Evolutionary conservation across 352 stramenopile species (phyloP), one percentile per base, ranked within the genome.

Genomic region (Pythium scleroteichum): DNA sequence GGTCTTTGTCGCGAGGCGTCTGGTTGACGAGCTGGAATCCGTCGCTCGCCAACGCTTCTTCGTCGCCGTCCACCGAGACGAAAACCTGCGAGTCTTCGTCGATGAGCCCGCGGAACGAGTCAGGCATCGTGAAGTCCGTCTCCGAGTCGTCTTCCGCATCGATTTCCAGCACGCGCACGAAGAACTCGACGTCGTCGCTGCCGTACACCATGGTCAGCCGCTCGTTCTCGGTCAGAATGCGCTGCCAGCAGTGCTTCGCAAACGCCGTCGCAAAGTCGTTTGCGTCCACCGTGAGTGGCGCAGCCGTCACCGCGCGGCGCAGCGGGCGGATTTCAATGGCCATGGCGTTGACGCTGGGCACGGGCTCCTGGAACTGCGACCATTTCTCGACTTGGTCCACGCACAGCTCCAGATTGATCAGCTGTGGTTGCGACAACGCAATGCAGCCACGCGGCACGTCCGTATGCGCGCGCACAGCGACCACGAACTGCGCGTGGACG

Each of bases 331-430:
- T 88, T 41, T 94, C 85, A 42, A 94, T 75, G 19, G 78, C 72
- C 9, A 92, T 62, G 4, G 73, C 67, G 26, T 79, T 78, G 22
- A 75, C 62, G 39, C 44, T 57, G 0, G 80, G 59, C 33, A 80
- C 68, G 19, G 67, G 69, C 12, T 90, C 80, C 26, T 71, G 73
- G 59, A 90, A 94, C n/a, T 83, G 79, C 66, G 81, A 79, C 82
- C 82, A 94, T 13, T 60, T 79, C 69, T 92, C 82, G 16, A 68
- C 68, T 54, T 92, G 79, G 38, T 76, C 77, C 29, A 85, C 75
- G 62, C 85, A 94, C 20, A 94, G 63, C 64, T 94, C 85, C 51
- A 94, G 53, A 55, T 94, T 94, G 66, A 90, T 90, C 53, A 88
- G 67, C 54, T 92, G 82, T 27, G 75, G 67, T 4, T 79, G 69